Evolutionary conservation across 352 stramenopile genomes (phyloP).

Genomic region (Phytophthora quininea): DNA sequence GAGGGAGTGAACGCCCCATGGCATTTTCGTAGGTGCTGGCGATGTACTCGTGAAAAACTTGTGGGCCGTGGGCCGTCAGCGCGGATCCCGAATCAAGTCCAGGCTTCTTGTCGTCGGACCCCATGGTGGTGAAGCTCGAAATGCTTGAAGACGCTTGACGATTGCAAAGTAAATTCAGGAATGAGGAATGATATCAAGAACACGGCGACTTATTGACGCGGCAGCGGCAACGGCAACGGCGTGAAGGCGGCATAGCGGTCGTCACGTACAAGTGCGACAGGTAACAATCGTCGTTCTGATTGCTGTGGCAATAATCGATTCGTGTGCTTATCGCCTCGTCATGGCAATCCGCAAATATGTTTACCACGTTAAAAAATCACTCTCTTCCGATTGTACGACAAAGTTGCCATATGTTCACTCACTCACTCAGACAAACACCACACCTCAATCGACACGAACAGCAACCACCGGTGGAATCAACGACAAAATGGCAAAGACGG

Average conservation of each 20-base stretch:
- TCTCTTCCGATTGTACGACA: too few species aligned
- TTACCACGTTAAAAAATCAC: too few species aligned
- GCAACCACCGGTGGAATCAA: not conserved
- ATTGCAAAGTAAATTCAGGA: slow-evolving; percentile 11
- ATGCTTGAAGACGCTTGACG: not conserved
- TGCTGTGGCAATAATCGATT: not conserved
- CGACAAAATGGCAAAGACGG: slow-evolving; percentile 19
- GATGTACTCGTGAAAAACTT: slow-evolving; percentile 40
- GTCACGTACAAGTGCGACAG: too few species aligned
- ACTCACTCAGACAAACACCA: not conserved
- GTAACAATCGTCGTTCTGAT: not conserved
- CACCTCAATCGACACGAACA: not conserved
- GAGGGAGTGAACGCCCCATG: slow-evolving; percentile 40
- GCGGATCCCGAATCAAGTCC: slow-evolving; percentile 25
- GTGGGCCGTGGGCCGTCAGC: slow-evolving; percentile 39
- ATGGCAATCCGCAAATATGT: too few species aligned
- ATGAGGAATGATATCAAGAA: slow-evolving; percentile 2
- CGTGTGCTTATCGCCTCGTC: not conserved
- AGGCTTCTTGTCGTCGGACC: slow-evolving; percentile 5
- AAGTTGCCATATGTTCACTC: too few species aligned
- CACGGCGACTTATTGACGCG: too few species aligned
- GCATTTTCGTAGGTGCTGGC: slow-evolving; percentile 34
- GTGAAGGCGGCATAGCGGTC: too few species aligned
- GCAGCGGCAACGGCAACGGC: too few species aligned
- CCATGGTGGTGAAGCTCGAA: slow-evolving; percentile 9